Base-by-base conservation (phyloP, 345 rosid species). In the Xanthoceras sorbifolium region DNA sequence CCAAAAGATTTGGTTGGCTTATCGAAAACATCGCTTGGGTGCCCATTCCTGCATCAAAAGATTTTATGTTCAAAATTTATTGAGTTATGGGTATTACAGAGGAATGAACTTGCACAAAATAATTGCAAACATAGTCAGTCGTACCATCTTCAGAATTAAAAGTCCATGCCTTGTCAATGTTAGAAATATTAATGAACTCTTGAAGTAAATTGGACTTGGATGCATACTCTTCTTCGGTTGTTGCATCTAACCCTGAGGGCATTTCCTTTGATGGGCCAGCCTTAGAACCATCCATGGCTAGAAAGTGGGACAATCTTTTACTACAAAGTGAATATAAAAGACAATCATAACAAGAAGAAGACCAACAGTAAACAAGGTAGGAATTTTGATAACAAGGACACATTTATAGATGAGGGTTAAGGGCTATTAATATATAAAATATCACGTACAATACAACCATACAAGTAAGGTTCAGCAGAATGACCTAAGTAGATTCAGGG, bases 101-200 rank as follows among this genome's bases (percentile, higher is more conserved):
- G 40, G 31, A 67, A 70, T 0, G n/a, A 55, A 28, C 17, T 34
- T 11, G 17, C 9, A 9, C 4, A 75, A 67, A 76, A 9, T 5
- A 52, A 29, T 1, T 1, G 12, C 8, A 34, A 26, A 67, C 34
- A 60, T 25, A 15, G 5, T 1, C 10, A 71, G 20, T 17, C 73
- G 22, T 87, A 92, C 98, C 97, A 66, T 48, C 81, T 18, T 75
- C 69, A 29, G 90, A 86, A 64, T 87, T 83, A 29, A 91, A 89
- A 66, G 85, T 82, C 98, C 99, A 93, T 11, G 99, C 95, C 82
- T 86, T 87, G 82, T 93, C 95, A 73, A 96, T 86, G 77, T 68
- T 87, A 61, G 94, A 78, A 55, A 96, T 89, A 40, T 29, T 78
- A 18, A 65, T 70, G 80, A 93, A 96, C 66, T 96, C 97, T 82